Evolutionary conservation across 2,329 filamentous ascomycete species (phyloP).

Genomic region (Talaromyces sp.): DNA sequence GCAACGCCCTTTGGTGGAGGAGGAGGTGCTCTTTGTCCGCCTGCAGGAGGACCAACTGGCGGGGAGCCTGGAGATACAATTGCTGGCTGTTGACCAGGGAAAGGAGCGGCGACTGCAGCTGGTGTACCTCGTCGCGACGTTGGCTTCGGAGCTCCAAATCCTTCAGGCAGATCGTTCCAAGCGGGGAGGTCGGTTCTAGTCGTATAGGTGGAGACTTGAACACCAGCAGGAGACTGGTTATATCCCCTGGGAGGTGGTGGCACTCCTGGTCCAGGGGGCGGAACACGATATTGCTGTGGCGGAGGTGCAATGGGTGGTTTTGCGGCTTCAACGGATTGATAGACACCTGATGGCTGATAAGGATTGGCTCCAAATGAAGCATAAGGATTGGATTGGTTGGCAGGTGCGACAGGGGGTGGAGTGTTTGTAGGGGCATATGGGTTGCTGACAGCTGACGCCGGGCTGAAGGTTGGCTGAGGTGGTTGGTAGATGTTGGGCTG

Average conservation of each 20-base stretch:
- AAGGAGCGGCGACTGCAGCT: constrained; percentile 63
- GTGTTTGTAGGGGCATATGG: constrained; percentile 36
- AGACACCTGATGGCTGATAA: constrained; percentile 40
- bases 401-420: constrained; percentile 39
- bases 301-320: constrained; percentile 31
- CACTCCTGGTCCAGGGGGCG: constrained; percentile 44
- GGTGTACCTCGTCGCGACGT: constrained; percentile 73
- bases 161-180: constrained; percentile 94
- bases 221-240: constrained; percentile 60
- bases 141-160: constrained; percentile 60
- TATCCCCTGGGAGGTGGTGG: constrained; percentile 64
- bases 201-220: constrained; percentile 61
- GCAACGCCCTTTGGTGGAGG: constrained; percentile 66
- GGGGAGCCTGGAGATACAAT: constrained; percentile 40
- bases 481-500: constrained; percentile 37
- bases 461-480: constrained; percentile 32
- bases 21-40: constrained; percentile 61
- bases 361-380: constrained; percentile 38
- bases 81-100: constrained; percentile 59
- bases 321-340: constrained; percentile 55
- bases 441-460: constrained; percentile 35
- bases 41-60: constrained; percentile 57
- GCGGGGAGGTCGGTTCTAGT: constrained; percentile 69
- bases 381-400: constrained; percentile 49
- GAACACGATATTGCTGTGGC: constrained; percentile 42